Evolutionary conservation across 2,329 filamentous ascomycete genomes (phyloP).

Genomic region (Alternaria novae-zelandiae): DNA sequence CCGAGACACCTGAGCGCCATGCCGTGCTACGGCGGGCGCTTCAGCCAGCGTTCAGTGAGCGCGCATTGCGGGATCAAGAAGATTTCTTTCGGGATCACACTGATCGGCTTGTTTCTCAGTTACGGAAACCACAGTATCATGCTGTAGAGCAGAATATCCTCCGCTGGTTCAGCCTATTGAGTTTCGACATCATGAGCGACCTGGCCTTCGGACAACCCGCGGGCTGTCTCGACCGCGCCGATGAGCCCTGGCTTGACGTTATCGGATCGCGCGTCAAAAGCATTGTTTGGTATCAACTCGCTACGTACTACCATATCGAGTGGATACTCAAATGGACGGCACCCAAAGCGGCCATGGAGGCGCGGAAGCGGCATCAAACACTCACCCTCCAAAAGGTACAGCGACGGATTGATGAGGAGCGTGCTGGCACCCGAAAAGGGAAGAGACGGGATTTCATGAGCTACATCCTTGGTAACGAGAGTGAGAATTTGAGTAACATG

Average conservation of each 20-base stretch:
- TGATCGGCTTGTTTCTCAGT: not conserved
- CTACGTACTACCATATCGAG: constrained; percentile 1
- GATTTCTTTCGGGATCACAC: constrained; percentile 3
- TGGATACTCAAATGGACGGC: not conserved
- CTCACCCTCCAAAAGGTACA: constrained; percentile 1
- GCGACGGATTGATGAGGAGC: constrained; percentile 1
- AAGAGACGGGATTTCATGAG: constrained; percentile 1
- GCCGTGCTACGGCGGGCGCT: not conserved
- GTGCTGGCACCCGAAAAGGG: not conserved
- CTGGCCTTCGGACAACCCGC: constrained; percentile 1
- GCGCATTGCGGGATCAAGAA: constrained; percentile 4
- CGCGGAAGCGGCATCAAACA: constrained; percentile 3
- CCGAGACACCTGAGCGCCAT: constrained; percentile 1
- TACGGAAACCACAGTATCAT: not conserved
- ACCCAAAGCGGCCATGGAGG: constrained; percentile 5
- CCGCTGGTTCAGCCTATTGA: constrained; percentile 1
- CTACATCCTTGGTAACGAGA: constrained; percentile 5
- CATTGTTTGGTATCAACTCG: constrained; percentile 5
- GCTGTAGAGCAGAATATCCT: not conserved
- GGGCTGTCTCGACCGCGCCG: constrained; percentile 1
- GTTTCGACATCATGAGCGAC: constrained; percentile 6
- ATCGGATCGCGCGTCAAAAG: not conserved
- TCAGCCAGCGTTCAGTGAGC: constrained; percentile 2
- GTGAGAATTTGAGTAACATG: not conserved
- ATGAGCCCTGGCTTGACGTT: constrained; percentile 1